Percentiles rank a stretch among this genome's conserved stretches.
phyloP scores from a whole-genome alignment of 768 basidiomycete genomes.

The Myochromella boudieri region DNA sequence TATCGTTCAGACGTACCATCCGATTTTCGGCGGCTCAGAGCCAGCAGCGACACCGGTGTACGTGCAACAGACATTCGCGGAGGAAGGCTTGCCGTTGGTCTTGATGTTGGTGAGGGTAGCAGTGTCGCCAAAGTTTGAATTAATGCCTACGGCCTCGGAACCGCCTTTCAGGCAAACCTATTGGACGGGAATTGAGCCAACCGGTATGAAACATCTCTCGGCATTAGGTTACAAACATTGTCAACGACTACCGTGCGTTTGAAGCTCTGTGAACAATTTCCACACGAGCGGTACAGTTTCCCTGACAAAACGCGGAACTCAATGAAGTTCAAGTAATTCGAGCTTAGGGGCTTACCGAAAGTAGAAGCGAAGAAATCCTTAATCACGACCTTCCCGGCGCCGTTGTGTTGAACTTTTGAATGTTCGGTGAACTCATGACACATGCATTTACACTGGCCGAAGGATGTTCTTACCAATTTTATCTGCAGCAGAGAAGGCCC shows the following conservation, averaged over 20 bases:
- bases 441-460: background rate
- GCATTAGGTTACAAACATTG: constrained; percentile 17
- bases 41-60: constrained; percentile 23
- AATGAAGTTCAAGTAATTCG: background rate
- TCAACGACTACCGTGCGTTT: constrained; percentile 25
- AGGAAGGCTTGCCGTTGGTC: constrained; percentile 25
- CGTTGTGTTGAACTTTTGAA: constrained; percentile 27
- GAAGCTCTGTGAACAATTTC: constrained; percentile 23
- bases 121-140: constrained; percentile 29
- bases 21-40: constrained; percentile 27
- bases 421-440: background rate
- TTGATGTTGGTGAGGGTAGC: constrained; percentile 23
- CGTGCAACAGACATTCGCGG: constrained; percentile 25
- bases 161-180: constrained; percentile 24
- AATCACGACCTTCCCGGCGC: constrained; percentile 23
- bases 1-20: constrained; percentile 27
- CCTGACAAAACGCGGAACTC: constrained; percentile 11
- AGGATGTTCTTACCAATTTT: constrained; percentile 20
- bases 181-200: background rate
- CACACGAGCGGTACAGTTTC: constrained; percentile 28
- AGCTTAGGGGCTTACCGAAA: constrained; percentile 17
- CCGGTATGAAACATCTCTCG: background rate
- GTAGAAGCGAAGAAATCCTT: constrained; percentile 26
- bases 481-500: constrained; percentile 25
- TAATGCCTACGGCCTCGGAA: constrained; percentile 25